A percentile compares a stretch with the other conserved stretches of the same genome.
These are phyloP conservation scores for Forsythia suspensa DNA, from an alignment of 257 asterid species.

Conservation along the genomic window DNA sequence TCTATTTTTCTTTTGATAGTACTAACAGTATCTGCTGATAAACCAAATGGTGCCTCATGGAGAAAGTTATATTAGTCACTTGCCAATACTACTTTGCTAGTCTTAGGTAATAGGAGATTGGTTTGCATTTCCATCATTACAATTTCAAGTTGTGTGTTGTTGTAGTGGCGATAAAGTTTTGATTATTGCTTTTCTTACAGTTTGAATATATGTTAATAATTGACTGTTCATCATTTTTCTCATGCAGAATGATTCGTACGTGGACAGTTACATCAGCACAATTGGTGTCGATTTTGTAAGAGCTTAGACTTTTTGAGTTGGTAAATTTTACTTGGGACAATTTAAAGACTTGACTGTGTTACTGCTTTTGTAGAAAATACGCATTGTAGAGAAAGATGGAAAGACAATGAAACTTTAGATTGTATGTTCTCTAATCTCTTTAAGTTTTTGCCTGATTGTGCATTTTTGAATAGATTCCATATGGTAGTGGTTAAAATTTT, in stretches of 20 bases:
- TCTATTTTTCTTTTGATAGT: too few species aligned
- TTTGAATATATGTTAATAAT: slow-evolving; percentile 11
- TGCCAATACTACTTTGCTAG: too few species aligned
- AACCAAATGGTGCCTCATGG: background rate
- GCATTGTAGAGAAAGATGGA: slow-evolving; percentile 86
- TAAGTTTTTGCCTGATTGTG: slow-evolving; percentile 13
- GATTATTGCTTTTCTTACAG: background rate
- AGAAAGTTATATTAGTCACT: too few species aligned
- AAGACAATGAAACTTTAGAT: slow-evolving; percentile 87
- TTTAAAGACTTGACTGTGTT: slow-evolving; percentile 4
- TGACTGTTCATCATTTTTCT: background rate
- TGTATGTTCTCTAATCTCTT: slow-evolving; percentile 32
- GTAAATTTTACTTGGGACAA: slow-evolving; percentile 10
- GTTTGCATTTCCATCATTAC: background rate
- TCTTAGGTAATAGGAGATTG: too few species aligned
- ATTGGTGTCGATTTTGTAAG: slow-evolving; percentile 96
- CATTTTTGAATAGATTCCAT: background rate
- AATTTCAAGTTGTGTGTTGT: background rate
- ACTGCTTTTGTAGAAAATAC: slow-evolving; percentile 62
- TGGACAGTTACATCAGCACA: slow-evolving; percentile 90
- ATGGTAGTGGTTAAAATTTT: background rate
- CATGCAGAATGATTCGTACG: slow-evolving; percentile 77
- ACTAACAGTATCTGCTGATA: too few species aligned
- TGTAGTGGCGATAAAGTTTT: background rate
- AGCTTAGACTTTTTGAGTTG: background rate